phyloP scores from a whole-genome alignment of 129 eudicot genomes.

The Centaurea solstitialis region DNA sequence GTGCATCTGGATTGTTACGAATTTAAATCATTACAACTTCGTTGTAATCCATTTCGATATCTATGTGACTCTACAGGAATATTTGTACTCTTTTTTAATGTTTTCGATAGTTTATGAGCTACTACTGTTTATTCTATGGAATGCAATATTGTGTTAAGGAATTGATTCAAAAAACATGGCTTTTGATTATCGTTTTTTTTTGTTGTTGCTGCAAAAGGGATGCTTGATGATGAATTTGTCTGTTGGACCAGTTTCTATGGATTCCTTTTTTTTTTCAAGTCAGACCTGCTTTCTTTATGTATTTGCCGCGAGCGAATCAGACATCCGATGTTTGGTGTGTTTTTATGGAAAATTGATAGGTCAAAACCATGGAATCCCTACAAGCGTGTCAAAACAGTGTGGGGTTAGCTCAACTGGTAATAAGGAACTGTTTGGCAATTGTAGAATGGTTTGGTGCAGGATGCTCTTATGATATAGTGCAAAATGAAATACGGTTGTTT shows the following conservation, averaged over 20 bases:
- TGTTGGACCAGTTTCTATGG: slow-evolving; percentile 15
- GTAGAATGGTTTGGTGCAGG: too few species aligned
- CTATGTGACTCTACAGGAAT: neutral
- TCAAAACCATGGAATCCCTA: slow-evolving; percentile 17
- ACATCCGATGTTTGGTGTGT: neutral
- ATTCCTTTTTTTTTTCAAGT: neutral
- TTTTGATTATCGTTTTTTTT: neutral
- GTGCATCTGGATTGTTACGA: slow-evolving; percentile 50
- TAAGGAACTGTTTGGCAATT: too few species aligned
- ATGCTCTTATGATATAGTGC: too few species aligned
- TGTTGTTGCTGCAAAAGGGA: neutral
- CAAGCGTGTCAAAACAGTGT: neutral
- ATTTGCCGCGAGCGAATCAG: neutral
- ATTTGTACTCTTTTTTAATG: slow-evolving; percentile 1
- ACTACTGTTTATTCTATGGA: neutral
- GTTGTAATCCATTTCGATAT: slow-evolving; percentile 22
- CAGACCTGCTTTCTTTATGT: neutral
- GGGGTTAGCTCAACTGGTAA: too few species aligned
- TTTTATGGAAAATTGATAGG: slow-evolving; percentile 13
- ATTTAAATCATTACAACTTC: slow-evolving; percentile 25
- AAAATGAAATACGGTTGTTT: too few species aligned
- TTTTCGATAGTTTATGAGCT: slow-evolving; percentile 1
- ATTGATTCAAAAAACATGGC: too few species aligned
- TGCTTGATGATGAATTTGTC: slow-evolving; percentile 7
- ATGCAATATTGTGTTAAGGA: neutral